Percentiles rank a stretch among this genome's conserved stretches.
These are phyloP conservation scores for Trichoderma sp. DNA, from an alignment of 2,329 filamentous ascomycete genomes.

Conservation along the genomic window DNA sequence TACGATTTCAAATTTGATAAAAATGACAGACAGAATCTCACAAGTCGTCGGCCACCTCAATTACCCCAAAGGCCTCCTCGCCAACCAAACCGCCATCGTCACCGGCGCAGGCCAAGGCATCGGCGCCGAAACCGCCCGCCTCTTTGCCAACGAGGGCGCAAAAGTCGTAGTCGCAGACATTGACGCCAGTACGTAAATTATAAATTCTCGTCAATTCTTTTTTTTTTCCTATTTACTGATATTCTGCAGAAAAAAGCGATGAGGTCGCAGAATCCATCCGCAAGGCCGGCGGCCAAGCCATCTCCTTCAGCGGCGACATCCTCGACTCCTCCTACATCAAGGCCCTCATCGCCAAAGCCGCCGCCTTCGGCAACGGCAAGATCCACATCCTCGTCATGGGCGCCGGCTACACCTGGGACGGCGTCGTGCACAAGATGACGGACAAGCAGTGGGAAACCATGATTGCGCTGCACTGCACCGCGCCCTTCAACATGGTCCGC, in stretches of 20 bases:
- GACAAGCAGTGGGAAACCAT: constrained; percentile 94
- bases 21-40: constrained; percentile 62
- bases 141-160: constrained; percentile 87
- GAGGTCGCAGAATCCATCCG: constrained; percentile 73
- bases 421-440: constrained; percentile 88
- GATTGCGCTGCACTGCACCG: constrained; percentile 79
- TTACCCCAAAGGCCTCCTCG: constrained; percentile 77
- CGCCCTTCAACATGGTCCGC: constrained; percentile 81
- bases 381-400: constrained; percentile 93
- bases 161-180: constrained; percentile 85
- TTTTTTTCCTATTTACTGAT: no score
- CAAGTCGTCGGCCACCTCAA: constrained; percentile 81
- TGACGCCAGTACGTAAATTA: constrained; percentile 61
- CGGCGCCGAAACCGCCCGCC: constrained; percentile 77
- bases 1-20: not conserved
- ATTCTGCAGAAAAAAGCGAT: constrained; percentile 64
- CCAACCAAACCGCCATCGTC: constrained; percentile 82
- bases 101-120: constrained; percentile 88
- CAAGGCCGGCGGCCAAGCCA: constrained; percentile 64
- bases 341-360: constrained; percentile 72
- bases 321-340: constrained; percentile 71
- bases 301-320: constrained; percentile 78
- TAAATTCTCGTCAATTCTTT: no score
- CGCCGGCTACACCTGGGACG: constrained; percentile 91
- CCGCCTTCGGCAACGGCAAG: constrained; percentile 82